Conservation (phyloP, 495 filamentous ascomycete species). For the Trichoderma orchidacearum region DNA sequence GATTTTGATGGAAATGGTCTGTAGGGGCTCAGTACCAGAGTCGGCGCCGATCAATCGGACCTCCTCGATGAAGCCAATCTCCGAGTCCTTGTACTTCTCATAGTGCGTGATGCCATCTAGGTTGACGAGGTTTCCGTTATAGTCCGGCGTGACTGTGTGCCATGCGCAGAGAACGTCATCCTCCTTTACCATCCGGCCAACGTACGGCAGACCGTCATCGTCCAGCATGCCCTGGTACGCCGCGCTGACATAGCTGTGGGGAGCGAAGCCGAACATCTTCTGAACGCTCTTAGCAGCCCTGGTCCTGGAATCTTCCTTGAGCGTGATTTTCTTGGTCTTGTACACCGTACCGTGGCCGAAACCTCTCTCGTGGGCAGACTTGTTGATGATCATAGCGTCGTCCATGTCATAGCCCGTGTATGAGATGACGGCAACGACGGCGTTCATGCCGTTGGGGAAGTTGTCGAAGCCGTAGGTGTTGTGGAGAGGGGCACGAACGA, state of each 20-base stretch:
- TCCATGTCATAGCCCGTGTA: conserved; percentile 99
- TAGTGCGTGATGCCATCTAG: conserved; percentile 67
- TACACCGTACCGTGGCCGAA: conserved; percentile 94
- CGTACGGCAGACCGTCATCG: conserved; percentile 68
- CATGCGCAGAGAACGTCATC: conserved; percentile 79
- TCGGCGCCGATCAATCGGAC: conserved; percentile 81
- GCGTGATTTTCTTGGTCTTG: conserved; percentile 81
- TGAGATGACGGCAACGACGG: conserved; percentile 92
- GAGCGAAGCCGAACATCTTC: conserved; percentile 79
- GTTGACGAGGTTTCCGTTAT: conserved; percentile 60
- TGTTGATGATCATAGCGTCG: conserved; percentile 99
- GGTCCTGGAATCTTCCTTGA: conserved; percentile 56
- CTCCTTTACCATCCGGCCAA: conserved; percentile 61
- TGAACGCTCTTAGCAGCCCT: conserved; percentile 39
- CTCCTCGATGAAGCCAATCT: conserved; percentile 81
- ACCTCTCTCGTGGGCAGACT: conserved; percentile 93
- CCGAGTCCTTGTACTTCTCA: conserved; percentile 82
- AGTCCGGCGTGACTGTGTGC: conserved; percentile 74
- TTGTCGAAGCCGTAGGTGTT: conserved; percentile 96
- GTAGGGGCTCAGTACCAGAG: conserved; percentile 64
- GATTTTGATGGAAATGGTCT: conserved; percentile 80
- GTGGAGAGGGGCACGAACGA: conserved; percentile 82
- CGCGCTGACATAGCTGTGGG: conserved; percentile 47
- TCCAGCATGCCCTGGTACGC: conserved; percentile 58
- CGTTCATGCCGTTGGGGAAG: conserved; percentile 96